Conservation (phyloP, 2,329 filamentous ascomycete genomes). For the Aspergillus transmontanensis region DNA sequence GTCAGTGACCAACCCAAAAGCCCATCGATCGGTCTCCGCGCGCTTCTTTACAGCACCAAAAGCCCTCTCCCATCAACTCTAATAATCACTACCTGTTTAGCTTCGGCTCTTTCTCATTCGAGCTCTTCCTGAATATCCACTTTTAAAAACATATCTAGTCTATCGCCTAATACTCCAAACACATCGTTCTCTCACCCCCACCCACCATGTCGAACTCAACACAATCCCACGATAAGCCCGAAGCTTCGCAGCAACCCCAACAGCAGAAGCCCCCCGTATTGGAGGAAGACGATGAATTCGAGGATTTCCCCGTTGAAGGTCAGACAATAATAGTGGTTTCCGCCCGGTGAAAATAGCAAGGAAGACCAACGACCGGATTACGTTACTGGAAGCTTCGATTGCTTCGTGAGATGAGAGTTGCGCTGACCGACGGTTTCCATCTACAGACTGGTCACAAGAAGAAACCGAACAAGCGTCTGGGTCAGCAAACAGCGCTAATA, state of each 20-base stretch:
- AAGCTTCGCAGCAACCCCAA: slow-evolving; percentile 50
- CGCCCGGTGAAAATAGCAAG: background rate
- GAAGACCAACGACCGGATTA: background rate
- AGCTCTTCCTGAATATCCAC: background rate
- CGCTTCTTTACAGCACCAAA: background rate
- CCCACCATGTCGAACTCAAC: slow-evolving; percentile 51
- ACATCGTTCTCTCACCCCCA: slow-evolving; percentile 1
- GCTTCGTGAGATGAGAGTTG: background rate
- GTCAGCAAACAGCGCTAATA: slow-evolving; percentile 57
- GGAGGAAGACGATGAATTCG: slow-evolving; percentile 98
- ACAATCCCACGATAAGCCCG: slow-evolving; percentile 37
- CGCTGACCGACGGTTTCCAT: slow-evolving; percentile 14
- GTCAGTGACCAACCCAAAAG: slow-evolving; percentile 2
- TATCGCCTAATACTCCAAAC: background rate
- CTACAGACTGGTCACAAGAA: slow-evolving; percentile 84
- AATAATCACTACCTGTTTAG: background rate
- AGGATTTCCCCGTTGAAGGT: slow-evolving; percentile 98
- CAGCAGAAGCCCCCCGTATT: slow-evolving; percentile 70
- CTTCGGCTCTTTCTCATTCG: background rate
- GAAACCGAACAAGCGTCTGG: slow-evolving; percentile 73
- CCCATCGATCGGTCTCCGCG: background rate
- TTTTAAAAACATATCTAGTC: background rate
- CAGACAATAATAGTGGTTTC: slow-evolving; percentile 21
- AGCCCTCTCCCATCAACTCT: background rate
- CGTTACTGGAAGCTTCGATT: background rate